Evolutionary conservation across 768 basidiomycete species (phyloP).

Genomic region (Scleroderma bovista): DNA sequence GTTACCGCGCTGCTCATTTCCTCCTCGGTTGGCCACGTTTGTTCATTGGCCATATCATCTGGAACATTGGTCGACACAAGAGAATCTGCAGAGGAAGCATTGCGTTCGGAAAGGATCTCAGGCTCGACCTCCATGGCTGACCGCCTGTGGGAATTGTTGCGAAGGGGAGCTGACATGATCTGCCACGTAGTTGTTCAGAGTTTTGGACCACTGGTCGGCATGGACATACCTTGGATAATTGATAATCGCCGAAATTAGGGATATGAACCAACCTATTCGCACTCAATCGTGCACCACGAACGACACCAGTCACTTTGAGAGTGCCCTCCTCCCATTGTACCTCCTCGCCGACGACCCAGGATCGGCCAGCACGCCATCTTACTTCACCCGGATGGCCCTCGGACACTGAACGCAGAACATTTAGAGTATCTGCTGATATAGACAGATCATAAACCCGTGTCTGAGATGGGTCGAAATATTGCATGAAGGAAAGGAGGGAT

Average conservation of each 20-base stretch:
- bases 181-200: slow-evolving; percentile 23
- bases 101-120: slow-evolving; percentile 54
- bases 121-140: slow-evolving; percentile 67
- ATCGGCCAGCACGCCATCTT: slow-evolving; percentile 76
- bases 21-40: slow-evolving; percentile 98
- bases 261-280: slow-evolving; percentile 85
- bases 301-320: slow-evolving; percentile 75
- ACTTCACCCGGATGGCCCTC: slow-evolving; percentile 81
- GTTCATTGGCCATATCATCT: slow-evolving; percentile 88
- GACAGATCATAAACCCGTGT: slow-evolving; percentile 71
- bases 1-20: slow-evolving; percentile 59
- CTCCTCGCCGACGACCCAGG: slow-evolving; percentile 71
- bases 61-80: slow-evolving; percentile 82
- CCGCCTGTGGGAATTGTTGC: slow-evolving; percentile 28
- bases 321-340: slow-evolving; percentile 57
- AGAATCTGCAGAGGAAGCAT: slow-evolving; percentile 68
- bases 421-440: slow-evolving; percentile 57
- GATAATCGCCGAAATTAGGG: slow-evolving; percentile 85
- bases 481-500: slow-evolving; percentile 89
- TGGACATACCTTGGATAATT: slow-evolving; percentile 62
- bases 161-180: slow-evolving; percentile 63
- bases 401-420: slow-evolving; percentile 69
- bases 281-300: slow-evolving; percentile 72
- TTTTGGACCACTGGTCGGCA: neutral
- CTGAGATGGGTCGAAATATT: slow-evolving; percentile 89